Base-by-base conservation (phyloP, 1,284 basidiomycete species). In the Ceraceosorus bombacis region DNA sequence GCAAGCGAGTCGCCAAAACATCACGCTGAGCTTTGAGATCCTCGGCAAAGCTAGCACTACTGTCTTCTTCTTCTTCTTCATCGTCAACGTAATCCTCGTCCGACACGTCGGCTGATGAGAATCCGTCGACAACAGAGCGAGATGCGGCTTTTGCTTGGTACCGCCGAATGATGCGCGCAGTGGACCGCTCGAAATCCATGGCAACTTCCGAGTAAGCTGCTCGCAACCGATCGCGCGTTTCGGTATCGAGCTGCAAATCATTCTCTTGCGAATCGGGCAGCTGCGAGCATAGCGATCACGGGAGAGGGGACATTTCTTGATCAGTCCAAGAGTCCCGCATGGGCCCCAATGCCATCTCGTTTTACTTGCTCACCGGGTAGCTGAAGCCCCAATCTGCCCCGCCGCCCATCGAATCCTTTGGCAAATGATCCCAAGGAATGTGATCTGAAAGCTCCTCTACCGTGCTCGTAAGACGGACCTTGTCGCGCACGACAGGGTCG, bases 401-500 rank as follows among this genome's bases (percentile, higher is more conserved):
- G 41, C 72, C 72, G 36, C 63, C 56, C 66, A 74, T 69, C 6
- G 65, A 63, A 10, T 41, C 53, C 13, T 69, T 69, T 4, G 43
- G 56, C 9, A 74, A 55, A 37, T 68, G 71, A 39, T 67, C 57
- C 6, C 58, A 55, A 2, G 69, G 69, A 5, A 74, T 66, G 54
- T 67, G 62, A 8, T 74, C 69, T 15, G 27, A 43, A 13, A 74
- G 56, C 58, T 74, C 71, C 27, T 74, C 70, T 0, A 66, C 62
- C 41, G 62, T 66, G 59, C 64, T 65, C 6, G 72, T 74, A 39
- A 74, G 61, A 41, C 65, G 67, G 8, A 74, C 64, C 55, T 74
- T 74, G 60, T 74, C 72, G 40, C 72, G 55, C 39, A 74, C 72
- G 6, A 74, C 68, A 1, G 72, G 72, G 62, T 74, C 71, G 17